Evolutionary conservation across 2,329 filamentous ascomycete species (phyloP).

Genomic region (Pseudocercospora cruenta): DNA sequence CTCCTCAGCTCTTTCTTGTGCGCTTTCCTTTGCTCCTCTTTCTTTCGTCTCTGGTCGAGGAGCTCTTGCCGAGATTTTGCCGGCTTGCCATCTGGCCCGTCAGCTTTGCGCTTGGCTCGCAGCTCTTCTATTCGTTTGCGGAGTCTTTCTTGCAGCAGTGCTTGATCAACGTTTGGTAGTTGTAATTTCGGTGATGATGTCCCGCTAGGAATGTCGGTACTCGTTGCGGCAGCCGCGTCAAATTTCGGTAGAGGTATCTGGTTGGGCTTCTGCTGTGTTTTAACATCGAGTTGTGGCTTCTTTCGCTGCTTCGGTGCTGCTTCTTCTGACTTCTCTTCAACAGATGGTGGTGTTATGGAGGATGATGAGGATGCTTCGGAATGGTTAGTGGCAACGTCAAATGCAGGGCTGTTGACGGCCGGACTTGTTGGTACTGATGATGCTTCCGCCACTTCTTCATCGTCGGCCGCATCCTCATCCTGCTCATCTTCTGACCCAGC

Average conservation of each 20-base stretch:
- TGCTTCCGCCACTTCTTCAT: slow-evolving; percentile 35
- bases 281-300: slow-evolving; percentile 22
- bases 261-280: slow-evolving; percentile 39
- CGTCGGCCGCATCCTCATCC: slow-evolving; percentile 31
- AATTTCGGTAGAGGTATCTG: slow-evolving; percentile 28
- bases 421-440: slow-evolving; percentile 44
- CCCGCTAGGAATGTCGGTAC: slow-evolving; percentile 27
- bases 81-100: slow-evolving; percentile 77
- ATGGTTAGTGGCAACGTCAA: slow-evolving; percentile 43
- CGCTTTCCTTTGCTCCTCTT: slow-evolving; percentile 82
- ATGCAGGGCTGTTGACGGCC: slow-evolving; percentile 44
- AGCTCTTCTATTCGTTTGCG: slow-evolving; percentile 83
- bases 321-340: slow-evolving; percentile 22
- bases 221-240: slow-evolving; percentile 14
- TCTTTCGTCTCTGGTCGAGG: slow-evolving; percentile 83
- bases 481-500: slow-evolving; percentile 27
- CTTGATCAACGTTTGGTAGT: slow-evolving; percentile 66
- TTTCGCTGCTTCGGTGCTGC: slow-evolving; percentile 20
- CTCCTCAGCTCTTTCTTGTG: slow-evolving; percentile 85
- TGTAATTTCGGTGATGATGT: slow-evolving; percentile 41
- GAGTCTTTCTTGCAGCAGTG: slow-evolving; percentile 76
- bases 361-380: slow-evolving; percentile 52
- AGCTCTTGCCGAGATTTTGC: slow-evolving; percentile 88
- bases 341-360: slow-evolving; percentile 46
- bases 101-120: slow-evolving; percentile 83